Percentiles rank a stretch among this genome's conserved stretches.
phyloP scores from a whole-genome alignment of 2,329 filamentous ascomycete genomes.

The Cytospora piceae region DNA sequence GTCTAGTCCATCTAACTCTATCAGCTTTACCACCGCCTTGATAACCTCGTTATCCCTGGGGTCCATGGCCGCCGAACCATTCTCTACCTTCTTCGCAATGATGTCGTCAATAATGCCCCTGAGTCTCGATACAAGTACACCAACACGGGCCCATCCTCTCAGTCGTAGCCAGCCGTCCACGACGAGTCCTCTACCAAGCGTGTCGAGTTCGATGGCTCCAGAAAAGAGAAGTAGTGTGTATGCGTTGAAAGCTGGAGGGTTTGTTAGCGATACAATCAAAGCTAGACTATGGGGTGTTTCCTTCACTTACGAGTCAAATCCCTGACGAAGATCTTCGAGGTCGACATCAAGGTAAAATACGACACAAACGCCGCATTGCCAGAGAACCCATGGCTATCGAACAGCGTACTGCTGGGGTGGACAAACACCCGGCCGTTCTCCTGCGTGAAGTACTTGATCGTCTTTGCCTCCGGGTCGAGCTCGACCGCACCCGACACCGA shows the following conservation, averaged over 20 bases:
- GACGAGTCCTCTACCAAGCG: slow-evolving; percentile 80
- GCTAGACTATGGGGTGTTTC: slow-evolving; percentile 15
- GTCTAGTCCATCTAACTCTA: slow-evolving; percentile 90
- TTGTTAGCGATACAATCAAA: slow-evolving; percentile 19
- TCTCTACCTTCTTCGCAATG: slow-evolving; percentile 79
- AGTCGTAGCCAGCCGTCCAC: slow-evolving; percentile 90
- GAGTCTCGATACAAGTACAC: slow-evolving; percentile 82
- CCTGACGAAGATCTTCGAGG: slow-evolving; percentile 87
- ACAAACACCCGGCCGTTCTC: slow-evolving; percentile 89
- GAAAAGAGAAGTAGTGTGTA: slow-evolving; percentile 89
- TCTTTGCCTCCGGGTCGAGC: slow-evolving; percentile 86
- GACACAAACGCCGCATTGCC: slow-evolving; percentile 77
- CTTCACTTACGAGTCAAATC: slow-evolving; percentile 78
- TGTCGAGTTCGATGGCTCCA: slow-evolving; percentile 83
- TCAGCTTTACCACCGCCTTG: slow-evolving; percentile 74
- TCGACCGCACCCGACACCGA: slow-evolving; percentile 89
- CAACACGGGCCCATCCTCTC: slow-evolving; percentile 91
- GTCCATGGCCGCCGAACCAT: slow-evolving; percentile 59
- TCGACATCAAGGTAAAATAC: slow-evolving; percentile 92
- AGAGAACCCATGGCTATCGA: slow-evolving; percentile 78
- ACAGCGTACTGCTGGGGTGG: slow-evolving; percentile 86
- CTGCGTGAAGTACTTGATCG: slow-evolving; percentile 90
- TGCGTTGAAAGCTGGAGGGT: slow-evolving; percentile 74
- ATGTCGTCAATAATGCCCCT: slow-evolving; percentile 85
- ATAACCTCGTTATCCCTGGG: slow-evolving; percentile 70